Base-by-base conservation (phyloP, 2,329 filamentous ascomycete species). In the Colletotrichum caudatum region DNA sequence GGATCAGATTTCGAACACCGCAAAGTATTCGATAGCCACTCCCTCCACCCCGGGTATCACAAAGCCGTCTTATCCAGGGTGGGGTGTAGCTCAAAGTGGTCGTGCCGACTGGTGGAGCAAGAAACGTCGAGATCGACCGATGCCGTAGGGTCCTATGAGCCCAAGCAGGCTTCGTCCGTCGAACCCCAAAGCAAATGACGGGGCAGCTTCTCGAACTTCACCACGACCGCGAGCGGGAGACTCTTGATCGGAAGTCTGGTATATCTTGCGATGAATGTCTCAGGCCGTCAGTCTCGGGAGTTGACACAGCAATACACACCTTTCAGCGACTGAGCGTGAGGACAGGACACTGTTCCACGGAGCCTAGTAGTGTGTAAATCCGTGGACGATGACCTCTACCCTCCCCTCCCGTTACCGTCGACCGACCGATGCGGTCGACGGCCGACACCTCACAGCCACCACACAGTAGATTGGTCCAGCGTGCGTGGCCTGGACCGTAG, bases 401-500 rank as follows among this genome's bases (percentile, higher is more conserved):
- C 51, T 11, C 16, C 26, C 2, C 63, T 57, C 51, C 48, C 59
- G 8, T n/a, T n/a, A 18, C 33, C 50, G 20, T 35, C 29, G 1
- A 68, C 56, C 2, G 59, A 54, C 20, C 53, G 44, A n/a, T 59
- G 50, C 54, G 61, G 61, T 16, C 46, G 44, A 20, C 54, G 46
- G 20, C 66, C 39, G 26, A 35, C 46, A 53, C 5, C 44, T 60
- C 16, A 16, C 66, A 29, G 66, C 66, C 16, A 65, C 54, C 9
- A 64, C 9, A 64, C 26, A 6, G 46, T 46, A 3, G 29, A 59
- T 54, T 61, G 26, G 50, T 3, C 54, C 58, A 5, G 39, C 51
- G 44, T 60, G 59, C 16, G 37, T 53, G 61, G 66, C 29, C 35
- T 65, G 61, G 66, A 69, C 61, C 3, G 44, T 59, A 23, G 29